phyloP scores from a whole-genome alignment of 1,139 yeast species.

The Taphrina communis region DNA sequence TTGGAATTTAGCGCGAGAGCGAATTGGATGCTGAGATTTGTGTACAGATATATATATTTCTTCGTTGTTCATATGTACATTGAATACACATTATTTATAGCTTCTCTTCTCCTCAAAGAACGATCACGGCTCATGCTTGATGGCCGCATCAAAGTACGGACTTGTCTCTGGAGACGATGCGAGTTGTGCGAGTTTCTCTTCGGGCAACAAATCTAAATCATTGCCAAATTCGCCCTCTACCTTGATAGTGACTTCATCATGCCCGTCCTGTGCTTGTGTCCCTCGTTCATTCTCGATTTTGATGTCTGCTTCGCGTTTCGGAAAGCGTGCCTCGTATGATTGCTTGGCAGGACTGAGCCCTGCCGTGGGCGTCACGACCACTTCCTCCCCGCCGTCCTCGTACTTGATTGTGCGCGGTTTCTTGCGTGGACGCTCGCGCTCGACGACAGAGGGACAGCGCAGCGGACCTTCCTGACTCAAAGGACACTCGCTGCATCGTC shows the following conservation, averaged over 20 bases:
- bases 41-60: slow-evolving; percentile 2
- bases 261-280: too few relatives aligned
- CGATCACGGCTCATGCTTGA: slow-evolving; percentile 4
- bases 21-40: background rate
- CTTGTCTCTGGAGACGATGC: slow-evolving; percentile 7
- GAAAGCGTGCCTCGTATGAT: slow-evolving; percentile 14
- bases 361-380: background rate
- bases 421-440: slow-evolving; percentile 21
- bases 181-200: slow-evolving; percentile 1
- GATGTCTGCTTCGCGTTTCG: slow-evolving; percentile 5
- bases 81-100: background rate
- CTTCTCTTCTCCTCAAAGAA: background rate
- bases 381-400: background rate
- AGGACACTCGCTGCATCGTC: slow-evolving; percentile 76
- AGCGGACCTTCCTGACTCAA: slow-evolving; percentile 49
- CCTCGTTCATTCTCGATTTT: slow-evolving; percentile 7
- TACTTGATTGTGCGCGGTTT: slow-evolving; percentile 1
- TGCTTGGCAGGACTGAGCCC: slow-evolving; percentile 9
- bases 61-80: slow-evolving; percentile 14
- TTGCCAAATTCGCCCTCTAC: slow-evolving; percentile 21
- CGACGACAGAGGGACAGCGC: slow-evolving; percentile 29
- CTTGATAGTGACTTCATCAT: background rate
- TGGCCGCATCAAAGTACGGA: slow-evolving; percentile 4
- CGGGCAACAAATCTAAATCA: slow-evolving; percentile 42
- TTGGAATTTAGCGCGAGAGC: slow-evolving; percentile 5